Evolutionary conservation across 441 rosid genomes (phyloP).

Genomic region (Euphorbia corollata): DNA sequence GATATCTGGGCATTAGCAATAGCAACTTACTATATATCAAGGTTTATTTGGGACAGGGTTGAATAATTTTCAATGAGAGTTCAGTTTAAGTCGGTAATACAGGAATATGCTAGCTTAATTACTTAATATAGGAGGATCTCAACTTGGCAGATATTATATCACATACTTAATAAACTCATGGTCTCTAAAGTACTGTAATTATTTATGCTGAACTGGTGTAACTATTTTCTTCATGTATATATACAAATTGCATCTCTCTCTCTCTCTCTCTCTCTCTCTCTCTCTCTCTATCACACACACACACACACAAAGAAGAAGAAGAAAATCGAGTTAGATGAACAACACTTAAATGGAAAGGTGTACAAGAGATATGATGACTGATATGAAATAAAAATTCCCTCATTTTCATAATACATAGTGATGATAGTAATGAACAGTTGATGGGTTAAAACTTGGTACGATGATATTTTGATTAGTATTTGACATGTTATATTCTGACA

Average conservation of each 20-base stretch:
- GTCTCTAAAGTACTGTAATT: not conserved
- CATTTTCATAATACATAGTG: not conserved
- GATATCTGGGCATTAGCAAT: not conserved
- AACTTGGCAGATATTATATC: not conserved
- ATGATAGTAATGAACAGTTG: not conserved
- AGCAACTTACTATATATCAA: not conserved
- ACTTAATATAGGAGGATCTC: not conserved
- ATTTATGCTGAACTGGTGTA: not conserved
- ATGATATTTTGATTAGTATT: too few species aligned
- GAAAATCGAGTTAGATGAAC: not conserved
- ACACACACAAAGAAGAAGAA: not conserved
- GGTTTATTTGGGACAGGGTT: not conserved
- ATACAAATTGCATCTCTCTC: not conserved
- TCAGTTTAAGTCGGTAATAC: too few species aligned
- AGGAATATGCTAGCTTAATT: not conserved
- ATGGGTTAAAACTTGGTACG: not conserved
- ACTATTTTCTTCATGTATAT: not conserved
- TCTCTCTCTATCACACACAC: not conserved
- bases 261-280: not conserved
- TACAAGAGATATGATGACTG: not conserved
- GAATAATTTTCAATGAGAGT: not conserved
- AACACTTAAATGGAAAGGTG: not conserved
- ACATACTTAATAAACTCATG: not conserved
- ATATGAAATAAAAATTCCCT: not conserved
- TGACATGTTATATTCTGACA: not conserved